Conservation (phyloP, 2,329 filamentous ascomycete species). For the Sodiomyces alkalinus region DNA sequence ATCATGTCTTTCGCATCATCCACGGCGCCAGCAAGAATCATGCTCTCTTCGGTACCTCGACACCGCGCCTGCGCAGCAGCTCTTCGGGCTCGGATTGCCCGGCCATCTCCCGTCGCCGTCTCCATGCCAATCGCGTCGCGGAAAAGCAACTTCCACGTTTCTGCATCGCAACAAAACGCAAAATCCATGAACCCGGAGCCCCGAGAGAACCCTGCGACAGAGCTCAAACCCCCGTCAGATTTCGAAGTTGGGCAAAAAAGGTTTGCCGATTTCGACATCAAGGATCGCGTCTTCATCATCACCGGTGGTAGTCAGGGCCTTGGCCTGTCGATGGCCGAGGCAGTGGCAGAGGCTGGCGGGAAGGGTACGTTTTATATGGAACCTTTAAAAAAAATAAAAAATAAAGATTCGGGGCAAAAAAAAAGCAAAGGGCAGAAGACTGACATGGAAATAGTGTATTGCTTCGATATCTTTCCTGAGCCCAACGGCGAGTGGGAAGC, state of each 20-base stretch:
- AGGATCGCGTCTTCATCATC: conserved; percentile 52
- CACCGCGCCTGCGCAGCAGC: no score
- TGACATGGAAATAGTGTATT: conserved; percentile 29
- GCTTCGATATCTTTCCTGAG: conserved; percentile 34
- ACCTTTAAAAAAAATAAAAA: no score
- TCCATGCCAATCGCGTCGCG: no score
- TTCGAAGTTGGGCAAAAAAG: conserved; percentile 16
- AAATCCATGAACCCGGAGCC: conserved; percentile 12
- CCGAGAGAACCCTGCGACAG: conserved; percentile 11
- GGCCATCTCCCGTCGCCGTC: no score
- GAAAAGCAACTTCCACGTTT: neutral
- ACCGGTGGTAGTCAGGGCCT: conserved; percentile 59
- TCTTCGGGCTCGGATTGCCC: no score
- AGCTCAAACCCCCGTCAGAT: conserved; percentile 8
- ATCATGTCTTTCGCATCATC: no score
- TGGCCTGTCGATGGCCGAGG: conserved; percentile 60
- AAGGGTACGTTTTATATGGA: conserved; percentile 30
- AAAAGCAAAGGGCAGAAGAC: neutral
- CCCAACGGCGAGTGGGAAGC: conserved; percentile 42
- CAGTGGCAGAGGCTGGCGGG: conserved; percentile 59
- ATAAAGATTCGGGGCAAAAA: no score
- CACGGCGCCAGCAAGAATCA: no score
- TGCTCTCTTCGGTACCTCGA: no score
- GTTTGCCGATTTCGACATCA: conserved; percentile 56
- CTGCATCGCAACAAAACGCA: neutral